Conservation (phyloP, 1,139 yeast species). For the Diutina rugosa region DNA sequence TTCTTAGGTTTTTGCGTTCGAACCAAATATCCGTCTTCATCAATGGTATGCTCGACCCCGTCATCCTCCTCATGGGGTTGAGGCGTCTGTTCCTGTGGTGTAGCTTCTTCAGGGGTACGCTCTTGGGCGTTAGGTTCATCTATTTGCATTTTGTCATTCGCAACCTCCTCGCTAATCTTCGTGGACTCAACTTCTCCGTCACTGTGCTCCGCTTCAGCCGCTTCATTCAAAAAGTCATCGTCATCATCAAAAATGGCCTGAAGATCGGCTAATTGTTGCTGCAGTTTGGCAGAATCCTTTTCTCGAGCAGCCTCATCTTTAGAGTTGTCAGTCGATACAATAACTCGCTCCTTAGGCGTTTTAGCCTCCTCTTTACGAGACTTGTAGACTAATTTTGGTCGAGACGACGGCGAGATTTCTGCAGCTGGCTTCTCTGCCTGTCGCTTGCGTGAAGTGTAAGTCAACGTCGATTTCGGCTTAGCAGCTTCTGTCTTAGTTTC, state of each 20-base stretch:
- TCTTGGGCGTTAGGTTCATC: background rate
- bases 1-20: background rate
- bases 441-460: background rate
- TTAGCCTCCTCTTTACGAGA: background rate
- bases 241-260: background rate
- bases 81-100: background rate
- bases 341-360: background rate
- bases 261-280: background rate
- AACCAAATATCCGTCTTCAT: background rate
- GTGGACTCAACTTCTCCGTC: background rate
- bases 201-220: background rate
- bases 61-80: background rate
- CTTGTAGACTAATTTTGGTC: background rate
- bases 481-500: background rate
- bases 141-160: background rate
- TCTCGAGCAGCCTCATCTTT: background rate
- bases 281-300: background rate
- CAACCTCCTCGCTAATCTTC: background rate
- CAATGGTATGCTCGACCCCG: background rate
- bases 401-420: background rate
- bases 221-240: background rate
- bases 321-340: background rate
- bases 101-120: background rate
- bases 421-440: background rate
- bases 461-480: background rate